phyloP scores from a whole-genome alignment of 2,329 filamentous ascomycete genomes.

The Diaporthe capsici region DNA sequence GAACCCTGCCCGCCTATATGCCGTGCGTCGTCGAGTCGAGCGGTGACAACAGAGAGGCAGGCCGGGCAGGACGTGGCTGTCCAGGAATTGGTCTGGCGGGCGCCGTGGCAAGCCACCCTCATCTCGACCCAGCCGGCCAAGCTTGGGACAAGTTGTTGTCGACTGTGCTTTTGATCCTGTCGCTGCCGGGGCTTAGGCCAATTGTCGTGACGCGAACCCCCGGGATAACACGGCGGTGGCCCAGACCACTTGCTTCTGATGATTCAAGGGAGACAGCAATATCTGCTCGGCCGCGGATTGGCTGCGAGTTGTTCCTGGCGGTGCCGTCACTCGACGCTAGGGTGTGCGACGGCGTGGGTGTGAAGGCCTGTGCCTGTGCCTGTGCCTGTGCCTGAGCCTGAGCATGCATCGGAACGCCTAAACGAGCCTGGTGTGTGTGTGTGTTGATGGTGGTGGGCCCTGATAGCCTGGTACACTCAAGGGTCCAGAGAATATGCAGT shows the following conservation, averaged over 20 bases:
- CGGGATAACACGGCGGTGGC: background rate
- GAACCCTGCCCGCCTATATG: background rate
- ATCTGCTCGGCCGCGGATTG: background rate
- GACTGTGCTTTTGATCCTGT: constrained; percentile 16
- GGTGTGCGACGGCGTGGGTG: background rate
- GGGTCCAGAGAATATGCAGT: background rate
- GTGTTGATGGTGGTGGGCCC: background rate
- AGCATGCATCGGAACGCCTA: constrained; percentile 4
- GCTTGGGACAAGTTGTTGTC: background rate
- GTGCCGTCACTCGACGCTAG: constrained; percentile 32
- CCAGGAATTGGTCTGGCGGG: background rate
- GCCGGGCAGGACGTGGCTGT: background rate
- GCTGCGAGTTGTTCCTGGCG: background rate
- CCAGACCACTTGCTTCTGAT: constrained; percentile 17
- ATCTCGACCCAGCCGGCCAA: background rate
- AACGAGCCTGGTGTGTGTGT: constrained; percentile 6
- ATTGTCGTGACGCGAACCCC: background rate
- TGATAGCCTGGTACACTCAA: background rate
- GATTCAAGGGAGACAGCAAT: constrained; percentile 25
- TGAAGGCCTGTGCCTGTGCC: constrained; percentile 19
- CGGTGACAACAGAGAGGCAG: background rate
- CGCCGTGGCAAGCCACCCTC: constrained; percentile 16
- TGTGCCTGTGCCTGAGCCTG: background rate
- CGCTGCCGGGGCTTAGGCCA: background rate
- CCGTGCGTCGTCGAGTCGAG: constrained; percentile 12